Evolutionary conservation across 345 rosid genomes (phyloP), one percentile per base, ranked within the genome.

Genomic region (Eucalyptus pauciflora): DNA sequence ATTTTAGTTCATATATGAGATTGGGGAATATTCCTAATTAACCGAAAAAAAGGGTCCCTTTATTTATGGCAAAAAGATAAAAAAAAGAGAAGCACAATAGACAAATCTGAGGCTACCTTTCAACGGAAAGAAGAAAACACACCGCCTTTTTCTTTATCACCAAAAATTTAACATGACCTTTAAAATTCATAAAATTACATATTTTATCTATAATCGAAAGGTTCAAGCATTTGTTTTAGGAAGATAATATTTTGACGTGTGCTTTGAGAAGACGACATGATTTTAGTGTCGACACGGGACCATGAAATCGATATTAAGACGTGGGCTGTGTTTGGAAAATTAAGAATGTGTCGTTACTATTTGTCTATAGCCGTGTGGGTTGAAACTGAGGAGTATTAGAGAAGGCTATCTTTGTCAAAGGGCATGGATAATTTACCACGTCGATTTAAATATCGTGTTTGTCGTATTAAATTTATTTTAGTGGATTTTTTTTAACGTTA

Each of bases 241-340:
- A 20, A 76, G 8, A 20, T 37, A 76, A 76, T 37, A 1, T 76
- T 20, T 76, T 0, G 5, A 37, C 2, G 3, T 12, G 4, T 17
- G 1, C 11, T 33, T 33, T 5, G 4, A 10, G 24, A 33, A 33
- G 43, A 69, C 14, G 18, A 33, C 11, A 2, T 69, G 43, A 69
- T 69, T 4, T 18, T 0, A 3, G 1, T 4, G 7, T 5, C 2
- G 6, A 9, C 7, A 3, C 1, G 1, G 10, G 7, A 20, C 27
- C 1, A 4, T 3, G 48, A 37, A 76, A 41, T 37, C 0, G 2
- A 37, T 37, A 20, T 24, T 11, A 41, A 76, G 27, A 2, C 0
- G 1, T 6, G 2, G 0, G 2, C 1, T 5, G 4, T 17, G 7
- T 69, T 33, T 4, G 27, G 13, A 20, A 24, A 14, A 13, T 20